Conservation (phyloP, 164 flowering plant species). For the Vitis rotundifolia region DNA sequence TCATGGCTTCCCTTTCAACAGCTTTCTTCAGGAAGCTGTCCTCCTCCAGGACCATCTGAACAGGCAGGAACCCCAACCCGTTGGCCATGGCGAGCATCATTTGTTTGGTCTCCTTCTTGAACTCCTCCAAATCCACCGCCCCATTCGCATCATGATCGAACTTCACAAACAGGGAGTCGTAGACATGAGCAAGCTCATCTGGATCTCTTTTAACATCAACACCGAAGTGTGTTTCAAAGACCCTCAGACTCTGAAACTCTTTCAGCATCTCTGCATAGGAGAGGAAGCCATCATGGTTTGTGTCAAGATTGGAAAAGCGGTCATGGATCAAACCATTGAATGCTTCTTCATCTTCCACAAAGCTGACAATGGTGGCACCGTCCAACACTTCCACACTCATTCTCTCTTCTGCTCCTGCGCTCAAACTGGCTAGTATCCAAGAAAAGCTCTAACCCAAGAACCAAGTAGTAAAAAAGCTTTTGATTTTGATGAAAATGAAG, state of each 20-base stretch:
- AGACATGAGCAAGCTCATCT: conserved; percentile 19
- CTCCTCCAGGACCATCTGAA: conserved; percentile 38
- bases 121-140: conserved; percentile 35
- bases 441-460: no score
- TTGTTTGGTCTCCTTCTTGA: conserved; percentile 26
- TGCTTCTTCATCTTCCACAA: conserved; percentile 33
- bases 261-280: conserved; percentile 33
- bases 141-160: conserved; percentile 36
- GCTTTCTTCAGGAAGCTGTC: conserved; percentile 36
- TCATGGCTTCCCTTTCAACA: conserved; percentile 21
- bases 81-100: conserved; percentile 43
- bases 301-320: conserved; percentile 28
- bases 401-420: not conserved
- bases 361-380: conserved; percentile 25
- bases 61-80: conserved; percentile 34
- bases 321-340: conserved; percentile 15
- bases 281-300: conserved; percentile 29
- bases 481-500: no score
- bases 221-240: conserved; percentile 34
- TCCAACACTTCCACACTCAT: conserved; percentile 42
- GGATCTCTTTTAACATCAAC: conserved; percentile 29
- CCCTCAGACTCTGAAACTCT: conserved; percentile 32
- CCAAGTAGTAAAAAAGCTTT: no score
- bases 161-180: conserved; percentile 26
- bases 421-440: no score